A percentile compares a stretch with the other conserved stretches of the same genome.
Evolutionary conservation across 176 grass and related monocot genomes (phyloP).

Genomic region (Phoenix dactylifera): DNA sequence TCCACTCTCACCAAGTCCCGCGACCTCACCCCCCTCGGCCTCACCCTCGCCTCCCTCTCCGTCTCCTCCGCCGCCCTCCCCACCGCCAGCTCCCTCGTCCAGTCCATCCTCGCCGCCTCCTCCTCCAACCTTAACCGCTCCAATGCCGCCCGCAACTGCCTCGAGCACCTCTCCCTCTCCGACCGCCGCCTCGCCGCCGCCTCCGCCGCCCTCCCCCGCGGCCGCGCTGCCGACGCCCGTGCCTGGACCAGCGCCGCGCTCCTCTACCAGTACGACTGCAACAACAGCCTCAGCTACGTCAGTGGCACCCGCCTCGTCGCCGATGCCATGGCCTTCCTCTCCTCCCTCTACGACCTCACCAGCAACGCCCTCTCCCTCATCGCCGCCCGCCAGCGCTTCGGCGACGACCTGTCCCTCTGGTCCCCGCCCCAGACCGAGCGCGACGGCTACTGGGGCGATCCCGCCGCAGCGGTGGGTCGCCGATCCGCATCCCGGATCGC

Average conservation of each 20-base stretch:
- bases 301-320: constrained; percentile 46
- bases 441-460: constrained; percentile 71
- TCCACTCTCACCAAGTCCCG: background rate
- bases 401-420: constrained; percentile 50
- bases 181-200: constrained; percentile 40
- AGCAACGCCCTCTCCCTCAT: constrained; percentile 79
- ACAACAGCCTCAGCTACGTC: constrained; percentile 79
- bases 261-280: constrained; percentile 90
- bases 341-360: constrained; percentile 36
- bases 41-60: constrained; percentile 35
- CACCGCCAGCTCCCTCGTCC: constrained; percentile 44
- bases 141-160: constrained; percentile 80
- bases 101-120: constrained; percentile 46
- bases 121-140: constrained; percentile 55
- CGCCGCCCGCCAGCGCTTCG: constrained; percentile 59
- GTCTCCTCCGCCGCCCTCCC: constrained; percentile 38
- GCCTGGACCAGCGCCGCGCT: constrained; percentile 49
- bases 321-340: constrained; percentile 75
- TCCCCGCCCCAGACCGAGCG: constrained; percentile 75
- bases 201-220: background rate
- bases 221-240: constrained; percentile 18
- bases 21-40: constrained; percentile 18
- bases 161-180: constrained; percentile 57
- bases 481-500: constrained; percentile 26
- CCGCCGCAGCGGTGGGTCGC: background rate